Conservation (phyloP, 2,329 filamentous ascomycete species). For the Chaetomium olivaceum region DNA sequence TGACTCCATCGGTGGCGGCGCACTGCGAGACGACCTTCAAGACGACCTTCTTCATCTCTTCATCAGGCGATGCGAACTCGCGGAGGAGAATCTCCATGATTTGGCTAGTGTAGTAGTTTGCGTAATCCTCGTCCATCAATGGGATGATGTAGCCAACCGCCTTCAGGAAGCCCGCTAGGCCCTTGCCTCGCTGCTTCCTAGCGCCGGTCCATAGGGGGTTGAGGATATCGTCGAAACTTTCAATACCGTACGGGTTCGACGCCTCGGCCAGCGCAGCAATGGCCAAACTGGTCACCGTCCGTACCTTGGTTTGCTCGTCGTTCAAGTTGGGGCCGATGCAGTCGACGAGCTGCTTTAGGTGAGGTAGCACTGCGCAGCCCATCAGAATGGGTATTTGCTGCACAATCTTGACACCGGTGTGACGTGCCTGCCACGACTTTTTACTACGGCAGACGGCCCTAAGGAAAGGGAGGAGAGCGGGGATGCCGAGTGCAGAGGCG, state of each 20-base stretch:
- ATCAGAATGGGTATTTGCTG: constrained; percentile 98
- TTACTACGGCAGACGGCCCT: constrained; percentile 95
- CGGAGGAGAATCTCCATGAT: constrained; percentile 98
- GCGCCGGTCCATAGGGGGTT: constrained; percentile 97
- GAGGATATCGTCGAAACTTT: constrained; percentile 96
- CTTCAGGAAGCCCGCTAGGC: constrained; percentile 92
- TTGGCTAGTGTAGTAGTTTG: constrained; percentile 97
- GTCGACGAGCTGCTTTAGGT: constrained; percentile 93
- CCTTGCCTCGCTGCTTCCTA: constrained; percentile 93
- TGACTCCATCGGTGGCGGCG: constrained; percentile 90
- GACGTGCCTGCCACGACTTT: constrained; percentile 97
- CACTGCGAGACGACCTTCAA: constrained; percentile 97
- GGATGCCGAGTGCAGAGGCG: constrained; percentile 92
- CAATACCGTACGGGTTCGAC: constrained; percentile 97
- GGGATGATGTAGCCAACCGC: constrained; percentile 98
- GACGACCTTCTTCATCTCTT: constrained; percentile 99
- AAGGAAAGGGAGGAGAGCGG: constrained; percentile 90
- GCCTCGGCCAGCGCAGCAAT: constrained; percentile 95
- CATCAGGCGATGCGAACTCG: constrained; percentile 94
- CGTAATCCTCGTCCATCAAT: constrained; percentile 98
- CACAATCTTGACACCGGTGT: constrained; percentile 98
- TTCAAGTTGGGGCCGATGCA: constrained; percentile 95
- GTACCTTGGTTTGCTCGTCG: constrained; percentile 96
- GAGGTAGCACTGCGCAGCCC: constrained; percentile 94
- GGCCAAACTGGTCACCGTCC: constrained; percentile 91